A percentile compares a stretch with the other conserved stretches of the same genome.
Conservation (phyloP, 2,329 filamentous ascomycete genomes). For the Zymoseptoria brevis region DNA sequence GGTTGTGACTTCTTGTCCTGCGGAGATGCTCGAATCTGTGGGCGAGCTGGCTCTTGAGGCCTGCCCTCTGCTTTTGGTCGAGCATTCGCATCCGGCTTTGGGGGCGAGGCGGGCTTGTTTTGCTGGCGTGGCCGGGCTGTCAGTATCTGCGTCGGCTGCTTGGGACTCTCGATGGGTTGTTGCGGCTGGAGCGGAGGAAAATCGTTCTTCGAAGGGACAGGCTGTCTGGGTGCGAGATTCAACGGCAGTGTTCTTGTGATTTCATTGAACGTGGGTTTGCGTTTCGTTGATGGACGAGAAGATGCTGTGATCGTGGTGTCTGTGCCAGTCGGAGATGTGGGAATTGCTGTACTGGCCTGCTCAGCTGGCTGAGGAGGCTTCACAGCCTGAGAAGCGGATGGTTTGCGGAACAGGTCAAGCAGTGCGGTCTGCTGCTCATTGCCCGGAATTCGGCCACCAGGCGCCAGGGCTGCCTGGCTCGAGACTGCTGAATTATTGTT, state of each 20-base stretch:
- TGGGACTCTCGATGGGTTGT: not conserved
- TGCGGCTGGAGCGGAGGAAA: not conserved
- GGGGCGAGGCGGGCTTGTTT: not conserved
- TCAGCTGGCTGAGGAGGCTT: slow-evolving; percentile 2
- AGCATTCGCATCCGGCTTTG: not conserved
- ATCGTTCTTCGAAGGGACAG: slow-evolving; percentile 1
- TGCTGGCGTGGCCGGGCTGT: not conserved
- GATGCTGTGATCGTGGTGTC: slow-evolving; percentile 15
- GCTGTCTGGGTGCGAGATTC: slow-evolving; percentile 5
- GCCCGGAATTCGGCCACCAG: slow-evolving; percentile 9
- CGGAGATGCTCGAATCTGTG: not conserved
- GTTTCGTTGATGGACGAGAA: slow-evolving; percentile 1
- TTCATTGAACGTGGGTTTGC: slow-evolving; percentile 25
- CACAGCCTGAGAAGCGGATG: slow-evolving; percentile 14
- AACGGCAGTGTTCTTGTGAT: slow-evolving; percentile 27
- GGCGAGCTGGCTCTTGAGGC: not conserved
- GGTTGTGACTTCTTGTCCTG: not conserved
- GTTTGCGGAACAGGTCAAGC: slow-evolving; percentile 38
- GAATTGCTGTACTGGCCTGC: slow-evolving; percentile 1
- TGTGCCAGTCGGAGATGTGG: slow-evolving; percentile 15
- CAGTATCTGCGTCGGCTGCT: slow-evolving; percentile 4
- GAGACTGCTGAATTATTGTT: slow-evolving; percentile 1
- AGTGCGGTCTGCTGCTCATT: slow-evolving; percentile 39
- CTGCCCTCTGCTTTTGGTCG: not conserved
- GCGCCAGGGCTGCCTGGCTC: not conserved